A percentile compares a stretch with the other conserved stretches of the same genome.
These are phyloP conservation scores for Dillenia suffruticosa DNA, from an alignment of 164 flowering plant species.

Conservation along the genomic window DNA sequence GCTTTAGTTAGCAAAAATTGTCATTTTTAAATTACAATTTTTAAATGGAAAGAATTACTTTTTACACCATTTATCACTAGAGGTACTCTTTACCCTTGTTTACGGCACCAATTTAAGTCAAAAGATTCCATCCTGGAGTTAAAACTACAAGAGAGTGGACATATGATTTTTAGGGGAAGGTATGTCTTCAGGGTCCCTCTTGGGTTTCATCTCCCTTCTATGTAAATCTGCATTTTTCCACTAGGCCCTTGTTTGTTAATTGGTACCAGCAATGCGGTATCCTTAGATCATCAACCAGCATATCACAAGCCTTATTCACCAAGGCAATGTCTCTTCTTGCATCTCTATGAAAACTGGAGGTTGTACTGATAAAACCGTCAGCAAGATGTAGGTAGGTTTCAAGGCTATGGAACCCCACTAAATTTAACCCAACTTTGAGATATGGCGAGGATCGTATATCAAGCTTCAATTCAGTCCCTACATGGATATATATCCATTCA, in stretches of 20 bases:
- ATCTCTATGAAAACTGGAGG: conserved; percentile 20
- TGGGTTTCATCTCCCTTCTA: conserved; percentile 65
- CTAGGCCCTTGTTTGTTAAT: conserved; percentile 47
- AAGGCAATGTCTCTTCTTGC: conserved; percentile 40
- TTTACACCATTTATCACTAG: no score
- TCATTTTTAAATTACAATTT: no score
- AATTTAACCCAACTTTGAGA: conserved; percentile 24
- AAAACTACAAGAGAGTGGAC: no score
- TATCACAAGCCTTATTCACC: conserved; percentile 43
- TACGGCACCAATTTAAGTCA: no score
- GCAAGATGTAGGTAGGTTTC: conserved; percentile 44
- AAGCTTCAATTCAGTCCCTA: conserved; percentile 33
- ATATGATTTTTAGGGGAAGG: conserved; percentile 15
- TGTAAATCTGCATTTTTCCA: conserved; percentile 24
- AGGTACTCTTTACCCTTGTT: no score
- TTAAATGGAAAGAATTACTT: no score
- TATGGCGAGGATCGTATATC: conserved; percentile 28
- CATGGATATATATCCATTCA: conserved; percentile 40
- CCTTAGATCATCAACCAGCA: conserved; percentile 34
- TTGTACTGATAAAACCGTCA: conserved; percentile 25
- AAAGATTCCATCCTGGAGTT: no score
- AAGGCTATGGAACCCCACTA: conserved; percentile 29
- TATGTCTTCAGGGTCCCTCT: conserved; percentile 47
- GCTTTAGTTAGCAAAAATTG: no score
- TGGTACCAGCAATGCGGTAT: conserved; percentile 52